Evolutionary conservation across 805 yeast species (phyloP).

Genomic region (Yarrowia sp.): DNA sequence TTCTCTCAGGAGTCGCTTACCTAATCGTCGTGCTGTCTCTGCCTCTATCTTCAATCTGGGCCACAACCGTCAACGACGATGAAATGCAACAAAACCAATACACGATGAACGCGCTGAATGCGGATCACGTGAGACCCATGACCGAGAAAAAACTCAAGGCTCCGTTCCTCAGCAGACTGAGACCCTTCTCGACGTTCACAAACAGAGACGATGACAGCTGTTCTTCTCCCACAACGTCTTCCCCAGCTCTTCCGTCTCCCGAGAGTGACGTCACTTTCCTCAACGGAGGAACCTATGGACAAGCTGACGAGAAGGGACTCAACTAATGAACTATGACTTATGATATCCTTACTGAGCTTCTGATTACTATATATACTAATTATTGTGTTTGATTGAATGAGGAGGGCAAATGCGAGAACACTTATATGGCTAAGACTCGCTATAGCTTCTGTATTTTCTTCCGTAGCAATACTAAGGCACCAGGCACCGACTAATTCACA

Average conservation of each 20-base stretch:
- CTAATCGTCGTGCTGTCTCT: conserved; percentile 72
- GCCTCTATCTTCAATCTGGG: conserved; percentile 91
- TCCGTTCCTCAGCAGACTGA: conserved; percentile 5
- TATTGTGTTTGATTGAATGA: too few species aligned
- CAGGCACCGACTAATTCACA: too few species aligned
- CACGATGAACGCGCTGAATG: not conserved
- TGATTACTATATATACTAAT: too few species aligned
- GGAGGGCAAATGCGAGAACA: too few species aligned
- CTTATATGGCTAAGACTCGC: too few species aligned
- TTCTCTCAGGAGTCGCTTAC: conserved; percentile 61
- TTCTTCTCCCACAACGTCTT: not conserved
- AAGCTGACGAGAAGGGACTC: too few species aligned
- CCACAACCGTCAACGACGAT: conserved; percentile 48
- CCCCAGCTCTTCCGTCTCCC: conserved; percentile 16
- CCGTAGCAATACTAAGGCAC: too few species aligned
- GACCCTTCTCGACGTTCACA: conserved; percentile 18
- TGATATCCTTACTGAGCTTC: too few species aligned
- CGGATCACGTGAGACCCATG: not conserved
- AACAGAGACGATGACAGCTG: not conserved
- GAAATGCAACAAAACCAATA: not conserved
- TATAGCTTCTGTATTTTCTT: too few species aligned
- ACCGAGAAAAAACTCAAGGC: not conserved
- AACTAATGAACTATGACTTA: too few species aligned
- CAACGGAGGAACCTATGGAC: not conserved
- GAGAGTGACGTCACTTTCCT: conserved; percentile 16